Evolutionary conservation across 768 basidiomycete species (phyloP), one percentile per base, ranked within the genome.

Genomic region (Naganishia onofrii): DNA sequence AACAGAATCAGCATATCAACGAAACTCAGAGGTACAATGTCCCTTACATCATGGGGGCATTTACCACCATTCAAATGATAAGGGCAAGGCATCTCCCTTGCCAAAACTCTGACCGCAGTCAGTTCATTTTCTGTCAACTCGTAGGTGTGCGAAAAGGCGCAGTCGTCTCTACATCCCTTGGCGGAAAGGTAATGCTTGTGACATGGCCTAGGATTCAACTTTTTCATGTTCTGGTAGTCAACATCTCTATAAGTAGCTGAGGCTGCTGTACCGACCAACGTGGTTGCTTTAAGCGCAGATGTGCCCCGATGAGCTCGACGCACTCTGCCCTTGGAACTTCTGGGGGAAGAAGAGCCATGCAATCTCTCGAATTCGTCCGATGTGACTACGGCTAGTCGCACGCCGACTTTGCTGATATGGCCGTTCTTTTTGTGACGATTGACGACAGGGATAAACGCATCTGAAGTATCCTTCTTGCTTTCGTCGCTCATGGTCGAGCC

Each of bases 191-290:
- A 69, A 23, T 69, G 54, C 44, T 69, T 69, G 57, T 69, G 68
- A 34, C 68, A 69, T 1, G 68, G 68, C 46, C 68, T 32, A 4
- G 68, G 68, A 69, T 69, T 69, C 23, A 69, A 55, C 34, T 46
- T 57, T 36, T 69, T 69, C 68, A 69, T 69, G 36, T 60, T 69
- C 31, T 69, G 68, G 38, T 63, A 63, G 17, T 63, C 60, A n/a
- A 63, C 42, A 6, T 63, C 38, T 12, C 60, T 26, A 17, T 63
- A 63, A 34, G 60, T 63, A 10, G 42, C 42, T 29, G 38, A 42
- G 8, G 36, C 26, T 19, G 9, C 42, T 23, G 60, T 5, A 44
- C 38, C 28, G 15, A n/a, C 10, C 21, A 44, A 23, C 1, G 42
- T 36, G 3, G 36, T 44, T 6, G 60, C 60, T 15, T 63, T 44